Percentiles rank a stretch among this genome's conserved stretches.
These are phyloP conservation scores for Termitomyces sp. DNA, from an alignment of 768 basidiomycete species.

Conservation along the genomic window DNA sequence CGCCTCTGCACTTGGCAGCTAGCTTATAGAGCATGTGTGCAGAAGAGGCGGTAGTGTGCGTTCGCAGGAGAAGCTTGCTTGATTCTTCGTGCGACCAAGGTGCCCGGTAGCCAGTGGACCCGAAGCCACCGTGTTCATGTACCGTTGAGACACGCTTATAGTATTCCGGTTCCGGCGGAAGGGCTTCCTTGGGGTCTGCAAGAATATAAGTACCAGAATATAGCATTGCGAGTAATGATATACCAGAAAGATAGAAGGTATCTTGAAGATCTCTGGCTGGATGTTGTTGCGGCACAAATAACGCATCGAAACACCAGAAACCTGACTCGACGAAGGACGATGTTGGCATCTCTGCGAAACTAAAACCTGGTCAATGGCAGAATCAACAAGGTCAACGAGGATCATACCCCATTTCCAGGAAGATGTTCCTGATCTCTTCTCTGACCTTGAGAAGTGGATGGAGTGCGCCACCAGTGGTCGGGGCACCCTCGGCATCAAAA, in stretches of 20 bases:
- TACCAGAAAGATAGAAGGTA: conserved; percentile 96
- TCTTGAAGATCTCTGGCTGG: conserved; percentile 97
- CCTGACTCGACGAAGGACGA: conserved; percentile 94
- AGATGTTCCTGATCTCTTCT: conserved; percentile 96
- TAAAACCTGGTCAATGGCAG: conserved; percentile 28
- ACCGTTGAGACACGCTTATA: conserved; percentile 81
- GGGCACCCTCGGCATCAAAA: conserved; percentile 93
- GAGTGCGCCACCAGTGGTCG: conserved; percentile 86
- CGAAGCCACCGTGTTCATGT: conserved; percentile 86
- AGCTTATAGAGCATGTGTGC: conserved; percentile 93
- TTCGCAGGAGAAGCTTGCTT: conserved; percentile 87
- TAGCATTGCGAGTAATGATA: conserved; percentile 16
- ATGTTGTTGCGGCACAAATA: conserved; percentile 99
- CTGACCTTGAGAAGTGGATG: conserved; percentile 97
- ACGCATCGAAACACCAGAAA: conserved; percentile 99
- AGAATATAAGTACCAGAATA: not conserved
- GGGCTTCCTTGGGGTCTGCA: conserved; percentile 75
- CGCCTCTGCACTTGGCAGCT: conserved; percentile 77
- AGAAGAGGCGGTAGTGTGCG: conserved; percentile 95
- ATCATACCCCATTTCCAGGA: conserved; percentile 97
- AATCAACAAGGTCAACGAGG: not conserved
- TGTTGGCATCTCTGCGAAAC: conserved; percentile 99
- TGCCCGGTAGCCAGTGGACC: conserved; percentile 94
- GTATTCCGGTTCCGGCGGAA: conserved; percentile 77
- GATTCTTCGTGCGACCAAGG: conserved; percentile 95